Evolutionary conservation across 2,329 filamentous ascomycete genomes (phyloP), one percentile per base, ranked within the genome.

Genomic region (Stromatinia cepivora): DNA sequence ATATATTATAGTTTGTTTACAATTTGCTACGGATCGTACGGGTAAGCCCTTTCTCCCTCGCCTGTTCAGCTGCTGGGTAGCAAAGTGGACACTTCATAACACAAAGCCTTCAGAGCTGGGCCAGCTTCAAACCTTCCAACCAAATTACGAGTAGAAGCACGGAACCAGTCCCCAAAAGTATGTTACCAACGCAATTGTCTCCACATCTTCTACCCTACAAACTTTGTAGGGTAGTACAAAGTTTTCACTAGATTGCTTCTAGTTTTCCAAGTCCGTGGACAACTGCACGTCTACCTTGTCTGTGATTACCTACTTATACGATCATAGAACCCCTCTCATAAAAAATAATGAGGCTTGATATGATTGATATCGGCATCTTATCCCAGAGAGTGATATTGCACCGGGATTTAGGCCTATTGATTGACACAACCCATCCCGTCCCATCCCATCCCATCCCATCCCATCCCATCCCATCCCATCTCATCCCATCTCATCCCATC

Each of bases 301-400:
- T 64, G 61, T 50, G 59, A 63, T 36, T 56, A 56, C n/a, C 53
- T 50, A 62, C 25, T 45, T 50, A 63, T 31, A 36, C 22, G 10
- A n/a, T 58, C 15, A 28, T 42, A 34, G 36, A 58, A 62, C 46
- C 31, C 46, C 7, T 64, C 46, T 28, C 61, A 15, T 42, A 8
- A 34, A 48, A 7, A 63, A 52, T 39, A 39, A 25, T 52, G 59
- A 50, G 42, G 50, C 66, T 59, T 67, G 36, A 46, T 52, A 59
- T 69, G 56, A 13, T 53, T 67, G 67, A 62, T 57, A 39, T 64
- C 70, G 70, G 70, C 42, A 46, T 52, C 67, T 70, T 64, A 61
- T 65, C 59, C 66, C 66, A 53, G 56, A 69, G 39, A 20, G 68
- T 67, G 70, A 68, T 71, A 72, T 67, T 71, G 67, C 5, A 28